Evolutionary conservation across 163 green algal species (phyloP), one percentile per base, ranked within the genome.

Genomic region (Prototheca cutis): DNA sequence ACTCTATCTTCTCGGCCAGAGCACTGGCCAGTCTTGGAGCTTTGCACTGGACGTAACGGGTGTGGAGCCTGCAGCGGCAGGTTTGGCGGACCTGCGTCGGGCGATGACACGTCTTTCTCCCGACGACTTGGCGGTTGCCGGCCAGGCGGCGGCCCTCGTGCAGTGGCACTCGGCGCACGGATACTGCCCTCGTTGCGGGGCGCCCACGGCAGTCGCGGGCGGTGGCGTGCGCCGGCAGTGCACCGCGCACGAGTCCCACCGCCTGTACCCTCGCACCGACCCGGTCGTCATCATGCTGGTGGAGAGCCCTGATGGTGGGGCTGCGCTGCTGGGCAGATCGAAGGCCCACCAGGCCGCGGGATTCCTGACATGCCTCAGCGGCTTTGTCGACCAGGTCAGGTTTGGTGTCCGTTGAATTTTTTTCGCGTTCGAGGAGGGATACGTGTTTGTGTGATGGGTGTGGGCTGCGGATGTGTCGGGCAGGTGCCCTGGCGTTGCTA

Each of bases 341-440:
- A 75, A 76, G 29, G 73, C 67, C 29, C 71, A 83, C 10, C 70
- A 68, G 8, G 51, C 61, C 0, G 79, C 75, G 65, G 28, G 25
- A 8, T 86, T 90, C 73, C 81, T 88, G 56, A 93, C 85, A 15
- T 88, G 77, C 67, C 73, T 95, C 15, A 78, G 66, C 2, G 85
- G 85, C 31, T 94, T 93, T 62, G 78, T 93, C 1, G 86, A 95
- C 61, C 79, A 85, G 65, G 83, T 62, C n/a, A 61, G 32, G 1
- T 32, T 31, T 47, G 61, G n/a, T 6, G 55, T 32, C 19, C 45
- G 27, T 33, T 32, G n/a, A 53, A 6, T 39, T 30, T 32, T 53
- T n/a, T n/a, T n/a, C n/a, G n/a, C n/a, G n/a, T n/a, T n/a, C n/a
- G n/a, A n/a, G n/a, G n/a, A n/a, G n/a, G n/a, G n/a, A n/a, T n/a